Base-by-base conservation (phyloP, 1,284 basidiomycete genomes). In the Exsudoporus floridanus region DNA sequence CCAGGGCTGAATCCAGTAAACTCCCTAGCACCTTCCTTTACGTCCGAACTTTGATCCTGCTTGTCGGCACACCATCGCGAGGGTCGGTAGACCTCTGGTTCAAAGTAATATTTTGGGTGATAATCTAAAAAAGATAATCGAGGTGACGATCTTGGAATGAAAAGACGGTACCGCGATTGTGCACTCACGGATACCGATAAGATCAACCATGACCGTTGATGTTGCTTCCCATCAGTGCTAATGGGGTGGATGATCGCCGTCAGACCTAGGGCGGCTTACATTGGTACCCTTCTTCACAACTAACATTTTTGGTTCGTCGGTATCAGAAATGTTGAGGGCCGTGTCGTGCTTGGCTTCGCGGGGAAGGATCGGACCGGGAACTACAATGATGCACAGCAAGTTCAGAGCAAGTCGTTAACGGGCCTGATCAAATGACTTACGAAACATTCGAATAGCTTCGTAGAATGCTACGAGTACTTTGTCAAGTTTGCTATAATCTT, bases 401-500 rank as follows among this genome's bases (percentile, higher is more conserved):
- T 21, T 46, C 27, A 46, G 18, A 5, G 42, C 12, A 42, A 18
- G 7, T 21, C 4, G 3, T 13, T 12, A 1, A 16, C 16, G 43
- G 14, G n/a, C 10, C 19, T 14, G 16, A 14, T 21, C 10, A 5
- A 2, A 5, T 16, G 19, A 46, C 45, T 21, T 6, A 47, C 46
- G 46, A 7, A n/a, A n/a, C 46, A 47, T 30, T 30, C 46, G 46
- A 21, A 47, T 47, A 6, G 27, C 43, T 23, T 47, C 46, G 2
- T 47, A n/a, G 46, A 28, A 47, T 10, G 46, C 42, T 1, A 27
- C 46, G 2, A 47, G 46, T 21, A 47, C 21, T 8, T 47, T 47
- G 42, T 47, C 46, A 8, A 47, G 46, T 30, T 47, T 47, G 10
- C 19, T 16, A 21, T 47, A 47, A n/a, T 47, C 46, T n/a, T 47